Evolutionary conservation across 225 moss, liverwort and hornwort species (phyloP), one percentile per base, ranked within the genome.

Genomic region (Rhytidiadelphus loreus): DNA sequence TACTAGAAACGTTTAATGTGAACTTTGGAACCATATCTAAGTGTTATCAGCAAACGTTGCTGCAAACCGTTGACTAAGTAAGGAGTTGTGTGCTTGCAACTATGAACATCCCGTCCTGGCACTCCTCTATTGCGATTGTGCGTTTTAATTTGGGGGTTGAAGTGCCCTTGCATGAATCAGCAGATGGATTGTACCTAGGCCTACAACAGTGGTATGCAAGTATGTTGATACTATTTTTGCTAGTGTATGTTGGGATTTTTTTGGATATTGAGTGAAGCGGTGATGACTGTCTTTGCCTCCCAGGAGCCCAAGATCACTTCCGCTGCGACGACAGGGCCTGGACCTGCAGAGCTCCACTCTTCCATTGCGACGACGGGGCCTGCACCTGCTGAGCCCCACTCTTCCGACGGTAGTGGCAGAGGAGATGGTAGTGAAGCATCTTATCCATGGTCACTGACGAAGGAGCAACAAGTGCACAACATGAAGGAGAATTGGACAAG

Each of bases 291-390:
- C 70, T 41, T 70, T 25, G 8, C 25, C 25, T 41, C 4, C 41
- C 4, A 41, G 70, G 41, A 25, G 41, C 4, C 1, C 0, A 1
- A 70, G 70, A 25, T n/a, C n/a, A n/a, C n/a, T n/a, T n/a, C n/a
- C 2, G 8, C 0, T 39, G 24, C 7, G 1, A 17, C 11, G 13
- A 13, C 2, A 0, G 7, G 7, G 23, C 4, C 6, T 1, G 4
- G 4, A 11, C 11, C 11, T 11, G 32, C 4, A 37, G 18, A 66
- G 19, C 20, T 1, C 1, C 46, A 4, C 7, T 1, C 7, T 23
- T 2, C 23, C 2, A 4, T 0, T 39, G 24, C 7, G 1, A 17
- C 11, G 13, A 13, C 2, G 0, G 7, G 7, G 23, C 4, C 6
- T 1, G 4, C 3, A 11, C 11, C 11, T 11, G 32, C 4, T 20